phyloP scores from a whole-genome alignment of 768 basidiomycete species.

The Collybia nuda region DNA sequence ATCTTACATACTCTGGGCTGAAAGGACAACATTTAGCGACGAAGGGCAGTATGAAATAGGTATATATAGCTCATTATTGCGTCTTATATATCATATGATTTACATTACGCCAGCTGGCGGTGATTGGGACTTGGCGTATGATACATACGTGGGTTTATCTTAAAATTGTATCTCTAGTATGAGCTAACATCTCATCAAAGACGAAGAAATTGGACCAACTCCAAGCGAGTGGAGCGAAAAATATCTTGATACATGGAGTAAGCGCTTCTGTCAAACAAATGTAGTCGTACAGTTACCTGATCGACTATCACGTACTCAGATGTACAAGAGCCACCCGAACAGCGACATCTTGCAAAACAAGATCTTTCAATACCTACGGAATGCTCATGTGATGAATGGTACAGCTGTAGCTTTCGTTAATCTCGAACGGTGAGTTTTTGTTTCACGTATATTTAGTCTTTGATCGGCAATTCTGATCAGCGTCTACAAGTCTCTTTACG shows the following conservation, averaged over 20 bases:
- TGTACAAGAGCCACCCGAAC: conserved; percentile 27
- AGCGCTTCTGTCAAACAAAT: background rate
- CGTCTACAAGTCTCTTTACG: conserved; percentile 19
- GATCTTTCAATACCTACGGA: conserved; percentile 23
- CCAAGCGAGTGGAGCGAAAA: conserved; percentile 26
- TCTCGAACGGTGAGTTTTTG: conserved; percentile 16
- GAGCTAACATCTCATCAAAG: conserved; percentile 8
- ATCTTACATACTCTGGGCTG: background rate
- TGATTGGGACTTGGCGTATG: conserved; percentile 16
- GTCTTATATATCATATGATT: background rate
- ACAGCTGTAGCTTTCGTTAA: conserved; percentile 30
- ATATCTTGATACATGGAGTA: conserved; percentile 30
- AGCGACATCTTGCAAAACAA: conserved; percentile 24
- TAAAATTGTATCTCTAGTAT: background rate
- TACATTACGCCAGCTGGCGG: conserved; percentile 18
- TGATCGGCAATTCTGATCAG: background rate
- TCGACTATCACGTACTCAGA: conserved; percentile 11
- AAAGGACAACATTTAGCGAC: conserved; percentile 11
- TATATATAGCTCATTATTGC: background rate
- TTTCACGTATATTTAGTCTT: background rate
- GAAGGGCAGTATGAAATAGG: conserved; percentile 26
- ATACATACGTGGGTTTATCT: conserved; percentile 19
- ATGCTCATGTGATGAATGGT: conserved; percentile 22
- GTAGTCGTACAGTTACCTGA: background rate
- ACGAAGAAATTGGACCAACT: conserved; percentile 24